Evolutionary conservation across 495 filamentous ascomycete species (phyloP), one percentile per base, ranked within the genome.

Genomic region (Pyrenula aspistea): DNA sequence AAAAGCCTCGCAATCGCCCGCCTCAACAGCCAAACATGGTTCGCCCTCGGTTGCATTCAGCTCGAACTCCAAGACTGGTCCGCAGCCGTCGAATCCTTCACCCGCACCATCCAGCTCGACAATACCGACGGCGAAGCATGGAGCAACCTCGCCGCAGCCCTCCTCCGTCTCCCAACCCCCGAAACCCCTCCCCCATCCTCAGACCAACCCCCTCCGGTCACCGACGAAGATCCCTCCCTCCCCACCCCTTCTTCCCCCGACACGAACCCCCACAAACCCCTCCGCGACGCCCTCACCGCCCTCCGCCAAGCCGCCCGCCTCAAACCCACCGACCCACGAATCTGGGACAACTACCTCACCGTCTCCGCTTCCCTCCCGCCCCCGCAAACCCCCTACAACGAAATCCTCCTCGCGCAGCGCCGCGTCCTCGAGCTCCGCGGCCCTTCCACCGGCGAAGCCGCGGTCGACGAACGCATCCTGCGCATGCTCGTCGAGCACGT

Each of bases 291-390:
- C 12, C 82, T 97, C 2, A 68, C 76, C 11, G 92, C 94, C 1
- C 85, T 95, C 64, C 91, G 91, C 62, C 82, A 85, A 55, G 93
- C 91, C 36, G 88, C 89, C 1, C 73, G 77, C 12, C 79, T 93
- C 22, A 91, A 93, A 31, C 77, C 87, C 66, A 84, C 87, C 57
- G 87, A 90, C 70, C 86, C 83, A 77, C 81, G 88, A 57, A 96
- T 99, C 60, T 96, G 91, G 91, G 88, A 95, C 59, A 99, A 99
- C 64, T 81, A 96, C 12, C 78, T 97, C 52, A 89, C 86, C 1
- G 84, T 99, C 47, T 85, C 88, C 0, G 81, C 87, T 2, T 85
- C 88, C 10, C 74, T 91, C 15, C 76, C 77, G 0, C 89, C 91
- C 0, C 91, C 91, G 0, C 61, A 58, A 22, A 84, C 87, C 0